These are phyloP conservation scores for Cymodocea nodosa DNA, from an alignment of 116 monocot genomes.

Conservation along the genomic window DNA sequence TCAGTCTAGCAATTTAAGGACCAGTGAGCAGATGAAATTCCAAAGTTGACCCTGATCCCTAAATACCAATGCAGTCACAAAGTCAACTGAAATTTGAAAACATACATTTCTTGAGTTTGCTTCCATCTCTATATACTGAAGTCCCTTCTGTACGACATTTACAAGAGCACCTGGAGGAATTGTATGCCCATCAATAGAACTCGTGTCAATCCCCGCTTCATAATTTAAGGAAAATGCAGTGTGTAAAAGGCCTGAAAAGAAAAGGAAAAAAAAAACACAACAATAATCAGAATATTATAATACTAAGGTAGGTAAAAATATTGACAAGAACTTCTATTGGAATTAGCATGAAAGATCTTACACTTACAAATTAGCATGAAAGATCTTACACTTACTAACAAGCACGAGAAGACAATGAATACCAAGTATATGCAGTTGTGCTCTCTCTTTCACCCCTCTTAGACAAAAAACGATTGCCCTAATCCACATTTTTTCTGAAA, in stretches of 20 bases:
- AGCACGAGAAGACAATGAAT: too few relatives aligned
- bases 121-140: constrained; percentile 79
- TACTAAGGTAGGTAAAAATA: too few relatives aligned
- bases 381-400: too few relatives aligned
- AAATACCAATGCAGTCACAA: not conserved
- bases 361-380: too few relatives aligned
- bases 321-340: too few relatives aligned
- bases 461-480: too few relatives aligned
- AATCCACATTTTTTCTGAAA: too few relatives aligned
- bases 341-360: too few relatives aligned
- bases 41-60: not conserved
- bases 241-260: constrained; percentile 72
- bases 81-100: not conserved
- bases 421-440: too few relatives aligned
- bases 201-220: constrained; percentile 80
- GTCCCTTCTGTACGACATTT: constrained; percentile 77
- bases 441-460: too few relatives aligned
- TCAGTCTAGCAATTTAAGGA: constrained; percentile 24
- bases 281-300: too few relatives aligned
- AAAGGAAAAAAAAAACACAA: not conserved
- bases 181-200: constrained; percentile 60
- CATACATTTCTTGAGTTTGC: constrained; percentile 40
- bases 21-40: not conserved
- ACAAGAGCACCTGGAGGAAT: constrained; percentile 85
- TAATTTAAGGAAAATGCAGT: constrained; percentile 84